These are phyloP conservation scores for Apiospora saccharicola DNA, from an alignment of 2,329 filamentous ascomycete species.

Conservation along the genomic window DNA sequence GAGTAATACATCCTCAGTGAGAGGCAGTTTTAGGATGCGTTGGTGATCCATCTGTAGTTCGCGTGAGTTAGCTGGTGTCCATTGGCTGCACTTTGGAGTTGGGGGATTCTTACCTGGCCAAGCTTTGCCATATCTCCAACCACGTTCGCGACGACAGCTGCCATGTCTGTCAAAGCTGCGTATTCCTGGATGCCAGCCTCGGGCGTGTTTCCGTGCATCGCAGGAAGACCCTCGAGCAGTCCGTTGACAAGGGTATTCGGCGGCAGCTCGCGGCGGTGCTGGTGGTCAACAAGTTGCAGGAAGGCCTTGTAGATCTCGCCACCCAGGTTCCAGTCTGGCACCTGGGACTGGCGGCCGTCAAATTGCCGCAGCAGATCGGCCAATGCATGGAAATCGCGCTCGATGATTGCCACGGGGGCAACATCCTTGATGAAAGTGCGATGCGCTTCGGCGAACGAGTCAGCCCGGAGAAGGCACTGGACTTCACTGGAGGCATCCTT, in stretches of 20 bases:
- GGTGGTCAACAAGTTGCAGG: slow-evolving; percentile 56
- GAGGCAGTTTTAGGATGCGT: slow-evolving; percentile 41
- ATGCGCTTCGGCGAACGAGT: slow-evolving; percentile 82
- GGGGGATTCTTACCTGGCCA: slow-evolving; percentile 39
- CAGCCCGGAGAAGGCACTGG: slow-evolving; percentile 79
- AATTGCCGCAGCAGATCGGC: slow-evolving; percentile 77
- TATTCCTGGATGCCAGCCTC: slow-evolving; percentile 43
- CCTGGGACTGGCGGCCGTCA: slow-evolving; percentile 63
- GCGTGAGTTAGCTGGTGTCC: background rate
- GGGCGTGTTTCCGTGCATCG: slow-evolving; percentile 55
- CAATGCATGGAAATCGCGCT: slow-evolving; percentile 77
- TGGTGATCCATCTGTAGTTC: slow-evolving; percentile 39
- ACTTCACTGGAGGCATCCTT: slow-evolving; percentile 76
- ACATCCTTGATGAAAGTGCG: slow-evolving; percentile 81
- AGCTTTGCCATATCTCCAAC: slow-evolving; percentile 40
- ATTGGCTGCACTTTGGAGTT: background rate
- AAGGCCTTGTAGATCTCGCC: slow-evolving; percentile 80
- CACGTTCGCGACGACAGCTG: slow-evolving; percentile 43
- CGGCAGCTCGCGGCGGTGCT: slow-evolving; percentile 46
- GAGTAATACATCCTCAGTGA: slow-evolving; percentile 44
- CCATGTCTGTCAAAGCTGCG: slow-evolving; percentile 45
- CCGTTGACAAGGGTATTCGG: slow-evolving; percentile 60
- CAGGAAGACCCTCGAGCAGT: slow-evolving; percentile 63
- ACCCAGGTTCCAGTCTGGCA: slow-evolving; percentile 79
- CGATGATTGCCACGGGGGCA: slow-evolving; percentile 82